phyloP scores from a whole-genome alignment of 768 basidiomycete species.

The Auriculariales sp. region DNA sequence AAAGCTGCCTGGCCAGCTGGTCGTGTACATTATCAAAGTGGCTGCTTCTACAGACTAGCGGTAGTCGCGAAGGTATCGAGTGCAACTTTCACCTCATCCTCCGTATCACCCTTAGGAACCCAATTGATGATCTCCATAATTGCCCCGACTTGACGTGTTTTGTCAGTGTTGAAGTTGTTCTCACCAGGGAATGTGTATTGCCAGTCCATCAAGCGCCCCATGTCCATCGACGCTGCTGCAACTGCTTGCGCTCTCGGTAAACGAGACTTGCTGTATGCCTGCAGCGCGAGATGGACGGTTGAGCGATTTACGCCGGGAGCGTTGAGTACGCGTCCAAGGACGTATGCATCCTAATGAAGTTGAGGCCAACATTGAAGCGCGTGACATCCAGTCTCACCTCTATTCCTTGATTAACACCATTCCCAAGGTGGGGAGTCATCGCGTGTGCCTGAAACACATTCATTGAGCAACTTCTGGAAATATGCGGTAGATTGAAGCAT shows the following conservation, averaged over 20 bases:
- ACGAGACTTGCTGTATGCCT: constrained; percentile 18
- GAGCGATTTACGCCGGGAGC: constrained; percentile 10
- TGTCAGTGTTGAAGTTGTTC: not conserved
- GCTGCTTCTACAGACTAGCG: no score
- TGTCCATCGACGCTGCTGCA: constrained; percentile 8
- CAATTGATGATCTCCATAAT: not conserved
- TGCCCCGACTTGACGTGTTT: not conserved
- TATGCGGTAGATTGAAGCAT: constrained; percentile 8
- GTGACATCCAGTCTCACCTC: constrained; percentile 21
- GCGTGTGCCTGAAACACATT: constrained; percentile 30
- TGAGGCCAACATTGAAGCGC: not conserved
- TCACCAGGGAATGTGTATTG: not conserved
- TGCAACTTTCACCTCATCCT: not conserved
- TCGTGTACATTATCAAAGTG: no score
- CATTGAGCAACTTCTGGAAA: not conserved
- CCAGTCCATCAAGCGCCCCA: constrained; percentile 15
- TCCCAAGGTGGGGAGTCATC: constrained; percentile 31
- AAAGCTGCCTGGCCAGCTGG: no score
- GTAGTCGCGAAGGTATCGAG: no score
- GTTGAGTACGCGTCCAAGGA: constrained; percentile 16
- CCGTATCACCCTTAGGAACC: not conserved
- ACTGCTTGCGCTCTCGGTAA: constrained; percentile 16
- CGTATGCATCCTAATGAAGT: constrained; percentile 13
- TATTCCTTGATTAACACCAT: constrained; percentile 37
- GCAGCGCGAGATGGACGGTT: constrained; percentile 16